phyloP scores from a whole-genome alignment of 148 eudicot genomes.

The Drosera capensis region DNA sequence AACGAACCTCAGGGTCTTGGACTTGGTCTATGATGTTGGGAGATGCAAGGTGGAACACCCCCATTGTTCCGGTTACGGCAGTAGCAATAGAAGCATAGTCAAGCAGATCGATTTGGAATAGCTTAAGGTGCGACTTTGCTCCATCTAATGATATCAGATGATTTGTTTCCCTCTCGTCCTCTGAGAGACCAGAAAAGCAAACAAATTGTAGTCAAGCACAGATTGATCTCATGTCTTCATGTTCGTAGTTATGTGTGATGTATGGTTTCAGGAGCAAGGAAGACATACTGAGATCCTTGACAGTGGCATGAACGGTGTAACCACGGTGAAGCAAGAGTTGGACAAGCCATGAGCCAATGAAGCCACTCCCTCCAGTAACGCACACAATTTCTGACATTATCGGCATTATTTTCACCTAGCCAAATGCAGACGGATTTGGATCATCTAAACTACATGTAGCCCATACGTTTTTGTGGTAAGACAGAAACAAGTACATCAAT shows the following conservation, averaged over 20 bases:
- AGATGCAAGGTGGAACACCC: slow-evolving; percentile 75
- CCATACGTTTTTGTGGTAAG: too few species aligned
- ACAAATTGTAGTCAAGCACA: background rate
- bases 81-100: slow-evolving; percentile 46
- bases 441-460: too few species aligned
- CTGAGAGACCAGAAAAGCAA: background rate
- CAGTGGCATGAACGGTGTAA: slow-evolving; percentile 83
- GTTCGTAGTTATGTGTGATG: background rate
- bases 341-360: slow-evolving; percentile 73
- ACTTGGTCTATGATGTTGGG: slow-evolving; percentile 54
- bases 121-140: slow-evolving; percentile 30
- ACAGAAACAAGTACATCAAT: too few species aligned
- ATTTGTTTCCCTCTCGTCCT: slow-evolving; percentile 14
- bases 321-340: slow-evolving; percentile 67
- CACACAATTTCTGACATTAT: slow-evolving; percentile 39
- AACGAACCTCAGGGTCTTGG: slow-evolving; percentile 51
- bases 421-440: too few species aligned
- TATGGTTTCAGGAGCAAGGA: background rate
- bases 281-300: slow-evolving; percentile 41
- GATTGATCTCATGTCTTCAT: background rate
- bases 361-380: slow-evolving; percentile 89
- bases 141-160: slow-evolving; percentile 54
- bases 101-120: slow-evolving; percentile 66
- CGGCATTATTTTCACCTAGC: background rate
- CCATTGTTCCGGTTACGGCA: slow-evolving; percentile 40